Evolutionary conservation across 345 rosid species (phyloP).

Genomic region (Litchi chinensis): DNA sequence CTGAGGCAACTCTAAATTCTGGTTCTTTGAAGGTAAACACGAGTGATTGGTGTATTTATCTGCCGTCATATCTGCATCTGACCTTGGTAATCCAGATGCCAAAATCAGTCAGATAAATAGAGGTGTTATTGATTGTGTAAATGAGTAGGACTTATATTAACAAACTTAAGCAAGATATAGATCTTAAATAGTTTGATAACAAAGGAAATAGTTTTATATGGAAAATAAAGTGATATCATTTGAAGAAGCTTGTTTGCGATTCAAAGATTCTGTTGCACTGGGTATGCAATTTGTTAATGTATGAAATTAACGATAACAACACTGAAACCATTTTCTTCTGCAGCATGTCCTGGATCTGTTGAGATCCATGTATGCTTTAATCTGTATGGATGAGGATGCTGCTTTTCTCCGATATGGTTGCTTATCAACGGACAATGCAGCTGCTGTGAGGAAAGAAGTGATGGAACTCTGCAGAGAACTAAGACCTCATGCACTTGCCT

Average conservation of each 20-base stretch:
- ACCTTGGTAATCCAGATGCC: not conserved
- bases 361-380: conserved; percentile 73
- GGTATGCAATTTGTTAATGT: not conserved
- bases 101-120: not conserved
- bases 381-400: conserved; percentile 74
- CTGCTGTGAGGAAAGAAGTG: conserved; percentile 69
- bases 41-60: not conserved
- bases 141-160: not conserved
- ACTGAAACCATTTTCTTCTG: conserved; percentile 17
- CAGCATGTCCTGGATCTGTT: conserved; percentile 61
- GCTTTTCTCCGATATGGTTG: conserved; percentile 74
- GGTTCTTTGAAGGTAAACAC: conserved; percentile 66
- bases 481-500: conserved; percentile 76
- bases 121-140: not conserved
- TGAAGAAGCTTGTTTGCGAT: not conserved
- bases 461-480: conserved; percentile 67
- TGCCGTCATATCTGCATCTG: not conserved
- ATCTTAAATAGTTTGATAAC: not conserved
- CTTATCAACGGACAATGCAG: conserved; percentile 59
- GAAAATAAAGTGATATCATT: not conserved
- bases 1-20: conserved; percentile 52
- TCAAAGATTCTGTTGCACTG: not conserved
- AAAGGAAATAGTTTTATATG: not conserved
- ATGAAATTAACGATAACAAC: not conserved
- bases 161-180: not conserved